Conservation (phyloP, 2,329 filamentous ascomycete species). For the Dactylonectria estremocensis region DNA sequence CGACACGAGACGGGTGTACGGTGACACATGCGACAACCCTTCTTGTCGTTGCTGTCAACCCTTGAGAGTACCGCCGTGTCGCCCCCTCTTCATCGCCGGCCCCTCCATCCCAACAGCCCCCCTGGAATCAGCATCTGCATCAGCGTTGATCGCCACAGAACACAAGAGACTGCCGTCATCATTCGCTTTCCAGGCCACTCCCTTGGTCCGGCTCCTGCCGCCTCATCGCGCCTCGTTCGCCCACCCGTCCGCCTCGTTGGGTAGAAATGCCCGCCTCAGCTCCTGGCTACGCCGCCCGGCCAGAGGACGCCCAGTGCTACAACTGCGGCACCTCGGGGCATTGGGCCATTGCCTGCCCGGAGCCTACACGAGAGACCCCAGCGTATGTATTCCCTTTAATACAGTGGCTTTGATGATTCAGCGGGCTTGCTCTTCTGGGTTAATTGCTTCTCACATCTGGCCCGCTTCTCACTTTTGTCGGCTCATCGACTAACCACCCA, state of each 20-base stretch:
- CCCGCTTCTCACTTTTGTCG: slow-evolving; percentile 4
- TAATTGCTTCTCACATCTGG: neutral
- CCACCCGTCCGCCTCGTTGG: slow-evolving; percentile 4
- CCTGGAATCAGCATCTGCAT: slow-evolving; percentile 20
- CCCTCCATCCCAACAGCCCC: slow-evolving; percentile 6
- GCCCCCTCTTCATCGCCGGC: neutral
- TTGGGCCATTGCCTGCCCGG: slow-evolving; percentile 68
- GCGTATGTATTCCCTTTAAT: slow-evolving; percentile 60
- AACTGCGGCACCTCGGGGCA: slow-evolving; percentile 68
- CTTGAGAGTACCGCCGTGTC: neutral
- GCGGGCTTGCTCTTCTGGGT: neutral
- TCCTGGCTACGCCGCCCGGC: slow-evolving; percentile 48
- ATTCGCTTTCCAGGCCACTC: slow-evolving; percentile 4
- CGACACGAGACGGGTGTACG: neutral
- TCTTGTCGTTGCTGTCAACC: neutral
- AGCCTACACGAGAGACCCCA: slow-evolving; percentile 63
- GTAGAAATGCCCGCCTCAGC: slow-evolving; percentile 50
- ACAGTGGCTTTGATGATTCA: neutral
- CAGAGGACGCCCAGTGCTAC: slow-evolving; percentile 63
- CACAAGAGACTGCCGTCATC: neutral
- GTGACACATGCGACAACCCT: neutral
- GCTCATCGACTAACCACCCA: slow-evolving; percentile 30
- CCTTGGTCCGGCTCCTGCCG: slow-evolving; percentile 15
- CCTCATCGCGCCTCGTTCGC: slow-evolving; percentile 13
- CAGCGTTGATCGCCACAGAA: slow-evolving; percentile 16